Evolutionary conservation across 2,329 filamentous ascomycete species (phyloP), one percentile per base, ranked within the genome.

Genomic region (Fusarium napiforme): DNA sequence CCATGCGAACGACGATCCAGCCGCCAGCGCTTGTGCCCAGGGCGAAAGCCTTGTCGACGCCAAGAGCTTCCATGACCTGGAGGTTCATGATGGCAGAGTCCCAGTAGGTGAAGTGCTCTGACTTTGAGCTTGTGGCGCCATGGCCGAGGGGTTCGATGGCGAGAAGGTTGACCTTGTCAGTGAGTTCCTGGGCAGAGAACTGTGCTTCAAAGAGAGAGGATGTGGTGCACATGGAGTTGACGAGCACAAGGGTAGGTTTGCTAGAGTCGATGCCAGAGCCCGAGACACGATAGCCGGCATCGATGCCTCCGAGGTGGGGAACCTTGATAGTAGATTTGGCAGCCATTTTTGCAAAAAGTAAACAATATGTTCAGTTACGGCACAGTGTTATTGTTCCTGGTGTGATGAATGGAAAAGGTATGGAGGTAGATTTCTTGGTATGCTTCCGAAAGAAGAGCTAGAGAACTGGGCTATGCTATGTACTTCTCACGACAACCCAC

Each of bases 101-200:
- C 87, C 87, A 89, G 80, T 87, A 88, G 5, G 85, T 88, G 74
- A 87, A 89, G 66, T 87, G 84, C 74, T 87, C 85, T 0, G 76
- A 74, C n/a, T 77, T 60, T 62, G 77, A 81, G 62, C 77, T 80
- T 4, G 86, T 88, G 21, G 83, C 79, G 69, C 87, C 87, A 73
- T 89, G 87, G 63, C 87, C 87, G 1, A 89, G 83, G 4, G 85
- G 86, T 78, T 88, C 87, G 63, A 89, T 82, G 47, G 86, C 86
- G 10, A 88, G 78, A 10, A 89, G 81, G 73, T 88, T 88, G 74
- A 84, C 81, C 9, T 79, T 80, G 34, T 78, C 75, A 0, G 82
- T 83, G 28, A 88, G 81, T 4, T 71, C 64, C 53, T 79, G 77
- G 78, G 81, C 83, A 34, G 75, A 73, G 66, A 87, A 85, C 76